These are phyloP conservation scores for Rhizophora apiculata DNA, from an alignment of 345 rosid genomes.

Conservation along the genomic window DNA sequence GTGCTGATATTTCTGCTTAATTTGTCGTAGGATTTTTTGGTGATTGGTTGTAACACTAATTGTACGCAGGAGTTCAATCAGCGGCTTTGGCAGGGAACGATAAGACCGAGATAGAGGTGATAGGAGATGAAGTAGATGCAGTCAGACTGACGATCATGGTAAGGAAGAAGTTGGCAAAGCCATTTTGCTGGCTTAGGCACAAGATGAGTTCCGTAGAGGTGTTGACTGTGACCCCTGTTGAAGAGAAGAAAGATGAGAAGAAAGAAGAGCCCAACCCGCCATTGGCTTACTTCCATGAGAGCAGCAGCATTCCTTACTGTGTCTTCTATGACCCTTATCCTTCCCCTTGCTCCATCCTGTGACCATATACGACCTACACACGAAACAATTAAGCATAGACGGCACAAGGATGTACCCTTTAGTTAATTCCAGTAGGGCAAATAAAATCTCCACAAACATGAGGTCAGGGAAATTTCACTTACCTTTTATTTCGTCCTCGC, in stretches of 20 bases:
- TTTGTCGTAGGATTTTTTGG: too few relatives aligned
- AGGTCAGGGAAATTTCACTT: too few relatives aligned
- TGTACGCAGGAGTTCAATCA: constrained; percentile 9
- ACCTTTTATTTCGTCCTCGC: too few relatives aligned
- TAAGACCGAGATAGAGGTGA: constrained; percentile 15
- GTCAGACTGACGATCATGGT: background rate
- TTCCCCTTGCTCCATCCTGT: background rate
- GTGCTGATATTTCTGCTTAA: too few relatives aligned
- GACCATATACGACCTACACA: background rate
- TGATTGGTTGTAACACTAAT: too few relatives aligned
- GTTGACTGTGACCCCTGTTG: constrained; percentile 6
- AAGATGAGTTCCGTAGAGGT: background rate
- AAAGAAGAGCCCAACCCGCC: background rate
- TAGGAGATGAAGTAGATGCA: constrained; percentile 14
- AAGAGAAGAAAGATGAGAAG: background rate
- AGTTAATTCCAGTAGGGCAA: too few relatives aligned
- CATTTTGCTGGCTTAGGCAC: background rate
- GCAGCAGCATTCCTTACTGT: background rate
- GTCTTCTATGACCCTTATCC: background rate
- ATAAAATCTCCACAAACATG: too few relatives aligned
- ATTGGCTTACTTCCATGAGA: background rate
- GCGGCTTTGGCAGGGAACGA: constrained; percentile 7
- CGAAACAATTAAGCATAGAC: too few relatives aligned
- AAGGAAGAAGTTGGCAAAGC: constrained; percentile 1
- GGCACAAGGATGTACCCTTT: too few relatives aligned